phyloP scores from a whole-genome alignment of 768 basidiomycete species.

The Candolleomyces efflorescens region DNA sequence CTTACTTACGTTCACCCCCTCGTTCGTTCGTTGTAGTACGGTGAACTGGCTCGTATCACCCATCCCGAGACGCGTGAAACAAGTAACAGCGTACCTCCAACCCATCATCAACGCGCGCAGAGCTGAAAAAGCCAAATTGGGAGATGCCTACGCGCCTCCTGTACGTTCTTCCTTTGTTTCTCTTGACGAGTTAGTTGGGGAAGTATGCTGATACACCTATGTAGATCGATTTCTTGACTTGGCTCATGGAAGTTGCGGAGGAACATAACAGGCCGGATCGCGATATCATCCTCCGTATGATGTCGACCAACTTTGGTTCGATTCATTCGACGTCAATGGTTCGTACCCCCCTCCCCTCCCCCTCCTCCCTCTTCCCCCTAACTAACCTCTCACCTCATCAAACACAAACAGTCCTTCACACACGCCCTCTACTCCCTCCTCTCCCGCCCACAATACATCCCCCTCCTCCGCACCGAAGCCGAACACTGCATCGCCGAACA shows the following conservation, averaged over 20 bases:
- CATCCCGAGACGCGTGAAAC: constrained; percentile 6
- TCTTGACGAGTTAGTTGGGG: no score
- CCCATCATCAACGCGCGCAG: constrained; percentile 12
- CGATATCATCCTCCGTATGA: constrained; percentile 29
- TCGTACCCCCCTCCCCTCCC: constrained; percentile 7
- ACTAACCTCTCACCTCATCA: not conserved
- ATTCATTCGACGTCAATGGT: constrained; percentile 43
- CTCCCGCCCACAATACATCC: constrained; percentile 25
- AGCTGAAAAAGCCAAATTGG: not conserved
- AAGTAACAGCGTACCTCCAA: not conserved
- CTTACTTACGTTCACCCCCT: not conserved
- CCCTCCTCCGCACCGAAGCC: constrained; percentile 39
- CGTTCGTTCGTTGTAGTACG: not conserved
- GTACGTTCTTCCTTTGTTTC: not conserved
- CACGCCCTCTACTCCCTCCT: constrained; percentile 36
- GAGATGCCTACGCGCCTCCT: constrained; percentile 8
- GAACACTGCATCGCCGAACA: constrained; percentile 29
- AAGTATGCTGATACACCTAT: no score
- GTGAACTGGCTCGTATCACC: not conserved
- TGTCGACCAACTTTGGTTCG: constrained; percentile 39
- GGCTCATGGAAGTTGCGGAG: constrained; percentile 39
- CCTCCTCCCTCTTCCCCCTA: not conserved
- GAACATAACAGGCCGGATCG: constrained; percentile 21
- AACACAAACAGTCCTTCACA: constrained; percentile 38
- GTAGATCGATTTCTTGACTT: constrained; percentile 44